These are phyloP conservation scores for Trichopus zeylanicus DNA, from an alignment of 116 monocot species.

Conservation along the genomic window DNA sequence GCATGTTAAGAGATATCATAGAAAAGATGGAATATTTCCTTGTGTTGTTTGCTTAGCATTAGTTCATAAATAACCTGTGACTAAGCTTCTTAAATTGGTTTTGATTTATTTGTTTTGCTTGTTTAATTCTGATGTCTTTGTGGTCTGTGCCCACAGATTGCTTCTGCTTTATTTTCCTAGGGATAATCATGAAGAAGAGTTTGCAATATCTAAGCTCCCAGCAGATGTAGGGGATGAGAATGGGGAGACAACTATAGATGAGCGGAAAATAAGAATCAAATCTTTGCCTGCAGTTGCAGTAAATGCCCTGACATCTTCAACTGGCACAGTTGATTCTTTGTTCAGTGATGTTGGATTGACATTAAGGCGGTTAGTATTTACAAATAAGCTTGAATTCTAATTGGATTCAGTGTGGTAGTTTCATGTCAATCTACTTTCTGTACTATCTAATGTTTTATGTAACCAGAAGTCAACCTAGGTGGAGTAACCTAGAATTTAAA, in stretches of 20 bases:
- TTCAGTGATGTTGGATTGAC: conserved; percentile 54
- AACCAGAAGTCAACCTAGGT: no score
- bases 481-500: no score
- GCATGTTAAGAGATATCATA: neutral
- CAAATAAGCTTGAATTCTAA: neutral
- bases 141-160: conserved; percentile 55
- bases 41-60: neutral
- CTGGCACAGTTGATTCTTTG: conserved; percentile 37
- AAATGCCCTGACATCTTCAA: conserved; percentile 11
- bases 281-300: conserved; percentile 61
- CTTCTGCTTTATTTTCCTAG: conserved; percentile 97
- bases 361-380: conserved; percentile 40
- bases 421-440: no score
- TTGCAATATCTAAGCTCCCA: conserved; percentile 90
- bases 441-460: no score
- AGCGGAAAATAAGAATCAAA: conserved; percentile 97
- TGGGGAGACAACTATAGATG: conserved; percentile 94
- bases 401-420: no score
- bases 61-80: neutral
- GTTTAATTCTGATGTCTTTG: conserved; percentile 5
- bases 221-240: conserved; percentile 99
- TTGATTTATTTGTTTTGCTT: neutral
- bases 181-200: conserved; percentile 95
- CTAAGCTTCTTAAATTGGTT: neutral
- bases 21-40: neutral